phyloP scores from a whole-genome alignment of 2,329 filamentous ascomycete genomes.

The Diatrype stigma region DNA sequence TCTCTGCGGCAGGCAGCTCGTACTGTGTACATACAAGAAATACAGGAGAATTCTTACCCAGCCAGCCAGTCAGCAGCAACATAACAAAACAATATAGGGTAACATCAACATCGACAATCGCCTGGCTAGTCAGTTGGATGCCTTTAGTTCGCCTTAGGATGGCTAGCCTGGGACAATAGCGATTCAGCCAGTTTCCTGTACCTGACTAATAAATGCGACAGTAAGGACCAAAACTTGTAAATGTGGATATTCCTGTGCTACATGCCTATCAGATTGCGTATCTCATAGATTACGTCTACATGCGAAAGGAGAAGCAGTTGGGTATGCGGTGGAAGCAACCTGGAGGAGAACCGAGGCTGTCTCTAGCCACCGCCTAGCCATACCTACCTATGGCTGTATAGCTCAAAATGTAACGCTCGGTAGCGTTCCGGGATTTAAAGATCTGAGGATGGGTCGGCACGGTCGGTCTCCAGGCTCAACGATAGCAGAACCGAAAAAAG shows the following conservation, averaged over 20 bases:
- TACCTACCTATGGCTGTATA: too few species aligned
- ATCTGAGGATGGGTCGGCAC: not conserved
- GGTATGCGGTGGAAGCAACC: too few species aligned
- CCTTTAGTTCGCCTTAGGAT: not conserved
- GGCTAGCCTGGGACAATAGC: too few species aligned
- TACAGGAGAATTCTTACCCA: too few species aligned
- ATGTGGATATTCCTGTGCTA: not conserved
- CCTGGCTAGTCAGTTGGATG: not conserved
- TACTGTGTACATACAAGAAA: not conserved
- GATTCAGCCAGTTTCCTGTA: not conserved
- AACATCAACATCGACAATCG: not conserved
- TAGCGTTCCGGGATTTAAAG: not conserved
- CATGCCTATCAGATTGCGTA: too few species aligned
- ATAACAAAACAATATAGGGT: too few species aligned
- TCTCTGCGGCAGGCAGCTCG: not conserved
- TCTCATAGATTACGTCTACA: not conserved
- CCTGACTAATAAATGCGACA: not conserved
- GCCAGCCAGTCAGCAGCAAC: too few species aligned
- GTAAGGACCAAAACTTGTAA: not conserved
- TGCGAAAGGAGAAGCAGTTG: not conserved
- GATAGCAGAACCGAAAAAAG: too few species aligned
- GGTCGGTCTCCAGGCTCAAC: not conserved
- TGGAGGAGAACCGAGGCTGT: not conserved
- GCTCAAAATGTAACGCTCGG: too few species aligned
- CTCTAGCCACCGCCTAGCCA: not conserved